Base-by-base conservation (phyloP, 2,329 filamentous ascomycete species). In the Chrysoporthe austroafricana region DNA sequence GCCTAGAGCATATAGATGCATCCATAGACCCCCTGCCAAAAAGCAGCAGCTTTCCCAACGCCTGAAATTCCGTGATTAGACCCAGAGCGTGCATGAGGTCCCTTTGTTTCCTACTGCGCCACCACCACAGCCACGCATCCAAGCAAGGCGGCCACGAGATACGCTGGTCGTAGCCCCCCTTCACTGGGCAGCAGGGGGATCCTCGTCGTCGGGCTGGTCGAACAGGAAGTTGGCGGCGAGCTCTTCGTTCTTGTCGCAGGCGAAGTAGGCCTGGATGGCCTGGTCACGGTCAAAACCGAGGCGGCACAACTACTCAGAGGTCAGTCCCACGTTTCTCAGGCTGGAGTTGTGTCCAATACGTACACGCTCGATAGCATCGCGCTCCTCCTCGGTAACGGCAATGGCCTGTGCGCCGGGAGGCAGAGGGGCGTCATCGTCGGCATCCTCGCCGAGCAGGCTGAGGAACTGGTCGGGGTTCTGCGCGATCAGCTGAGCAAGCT, bases 211-310 rank as follows among this genome's bases (percentile, higher is more conserved):
- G 11, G 94, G 94, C 81, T 98, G 94, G 75, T 99, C 96, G 77
- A 99, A 99, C 69, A 99, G 85, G 80, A 97, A 98, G 82, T 99
- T 99, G 71, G 96, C 96, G 0, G 96, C 96, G 63, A 99, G 86
- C 81, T 99, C 96, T 82, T 99, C 96, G 79, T 99, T 98, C 87
- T 98, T 99, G 81, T 99, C 96, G 80, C 96, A 99, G 44, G 96
- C 96, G 78, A 99, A 99, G 82, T 98, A 99, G 36, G 96, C 96
- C 82, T 99, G 95, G 73, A 98, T 97, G 63, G 96, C 96, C 74
- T 94, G 88, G 74, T 98, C 94, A 69, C 94, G 90, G 74, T 95
- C 90, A 78, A 99, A 99, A 46, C 96, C 96, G 57, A 99, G 89
- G 71, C 92, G 91, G 82, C 93, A 97, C 76, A 99, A 85, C 92